Evolutionary conservation across 176 grass and related monocot species (phyloP), one percentile per base, ranked within the genome.

Genomic region (Cymbopogon citratus): DNA sequence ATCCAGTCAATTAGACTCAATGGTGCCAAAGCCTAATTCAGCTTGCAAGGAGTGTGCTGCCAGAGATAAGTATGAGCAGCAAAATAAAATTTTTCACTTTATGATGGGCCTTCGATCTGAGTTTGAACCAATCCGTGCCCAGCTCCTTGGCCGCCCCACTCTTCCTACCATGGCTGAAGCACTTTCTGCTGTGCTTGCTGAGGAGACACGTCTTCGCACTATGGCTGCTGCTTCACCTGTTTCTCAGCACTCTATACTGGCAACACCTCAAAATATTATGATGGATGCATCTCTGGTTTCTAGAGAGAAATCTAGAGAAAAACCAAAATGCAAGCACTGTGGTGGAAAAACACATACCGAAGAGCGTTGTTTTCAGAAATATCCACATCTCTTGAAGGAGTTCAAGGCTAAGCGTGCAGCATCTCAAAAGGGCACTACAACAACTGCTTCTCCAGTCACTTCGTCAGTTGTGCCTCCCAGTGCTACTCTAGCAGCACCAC

Each of bases 191-290:
- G 0, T 35, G 0, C 11, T 56, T 74, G 46, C 5, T 3, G 9
- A 52, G 45, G 71, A 75, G 28, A 75, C 48, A 12, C 5, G 5
- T 13, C 48, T 75, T 23, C 5, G 0, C 18, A 34, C 72, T n/a
- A 6, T 35, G 0, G 10, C 0, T 14, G 0, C 18, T 34, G 1
- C 1, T 7, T 0, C 9, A 3, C 6, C 9, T 7, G 4, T n/a
- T 35, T 2, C 48, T 13, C 10, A 35, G 0, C 26, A 52, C 6
- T 31, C 26, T 7, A 10, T 64, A 1, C 0, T 64, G 0, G 62
- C 28, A 15, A 33, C 31, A 33, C 31, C 31, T 33, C 31, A 33
- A 33, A 33, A 33, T 33, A 33, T 3, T 33, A 33, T 73, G 7
- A 7, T 18, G 9, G 15, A 2, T 19, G 16, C 1, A 13, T 73